Base-by-base conservation (phyloP, 768 basidiomycete species). In the Boletus reticuloceps region DNA sequence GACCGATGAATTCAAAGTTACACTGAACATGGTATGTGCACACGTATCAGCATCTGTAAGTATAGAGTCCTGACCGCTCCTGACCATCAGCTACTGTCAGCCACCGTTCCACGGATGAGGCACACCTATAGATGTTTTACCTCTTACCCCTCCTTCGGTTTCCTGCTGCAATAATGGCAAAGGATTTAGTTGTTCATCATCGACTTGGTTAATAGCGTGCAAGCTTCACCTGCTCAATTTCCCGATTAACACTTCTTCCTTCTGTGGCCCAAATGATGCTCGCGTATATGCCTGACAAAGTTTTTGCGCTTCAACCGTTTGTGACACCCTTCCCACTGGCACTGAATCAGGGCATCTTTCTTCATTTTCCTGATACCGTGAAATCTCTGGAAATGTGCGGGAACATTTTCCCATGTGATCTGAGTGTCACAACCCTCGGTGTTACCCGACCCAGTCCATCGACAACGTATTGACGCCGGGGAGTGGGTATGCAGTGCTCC, bases 221-320 rank as follows among this genome's bases (percentile, higher is more conserved):
- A 27, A 27, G 12, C 34, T 14, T 14, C 34, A 34, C 34, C 34
- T 34, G 4, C 32, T 19, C 22, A 2, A 12, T 13, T 22, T 41
- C n/a, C 4, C 3, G 34, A 47, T 17, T 11, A 13, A 3, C 5
- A 5, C 6, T 31, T 10, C 8, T 13, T 16, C 13, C 12, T 19
- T 47, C 55, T 42, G 16, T 47, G 57, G 4, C 38, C 27, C 19
- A 55, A 13, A 17, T 58, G 57, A 29, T 5, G 16, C 39, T 58
- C 54, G 12, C 57, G 49, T 19, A 58, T n/a, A 17, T 58, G 54
- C 16, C 57, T 43, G 11, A 37, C 38, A 14, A 58, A 46, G 25
- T 32, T 31, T n/a, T 22, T 37, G 12, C 57, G 44, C 22, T 19
- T 50, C 0, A 56, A 20, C 4, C 0, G 12, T 25, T 22, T 56